Evolutionary conservation across 495 filamentous ascomycete species (phyloP), one percentile per base, ranked within the genome.

Genomic region (Lindgomyces ingoldianus): DNA sequence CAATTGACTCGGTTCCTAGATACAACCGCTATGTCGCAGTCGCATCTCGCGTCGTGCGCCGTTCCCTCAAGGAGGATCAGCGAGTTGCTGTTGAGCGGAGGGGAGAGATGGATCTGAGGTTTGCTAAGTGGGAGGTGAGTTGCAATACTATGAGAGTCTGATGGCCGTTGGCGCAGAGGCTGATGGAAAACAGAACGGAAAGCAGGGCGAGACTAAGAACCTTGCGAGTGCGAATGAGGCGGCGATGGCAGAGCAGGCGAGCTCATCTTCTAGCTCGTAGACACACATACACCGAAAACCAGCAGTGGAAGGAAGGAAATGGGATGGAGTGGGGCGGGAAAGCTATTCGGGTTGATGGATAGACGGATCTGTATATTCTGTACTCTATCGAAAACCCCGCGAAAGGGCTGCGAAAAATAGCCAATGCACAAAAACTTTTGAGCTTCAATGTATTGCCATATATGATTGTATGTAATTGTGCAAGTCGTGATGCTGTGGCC

Each of bases 81-180:
- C 84, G 94, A 77, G 75, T 96, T 57, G 76, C 78, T 67, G 91
- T 94, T 46, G 94, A 98, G 86, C 87, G 90, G 72, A 87, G 95
- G 77, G 92, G 91, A 63, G 85, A 89, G 77, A 88, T 87, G 83
- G 93, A 98, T 41, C 79, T 99, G 62, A 87, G 87, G 80, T 96
- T 96, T 72, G 87, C 93, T 59, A 96, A 95, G 84, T 99, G 94
- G 94, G 83, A 90, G 85, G 94, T 99, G 74, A 85, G 90, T 87
- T n/a, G 39, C 10, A 47, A 41, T 33, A 14, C 1, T 25, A 56
- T n/a, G 52, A 41, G 58, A 39, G 6, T 39, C 14, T 6, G 57
- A 68, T 48, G 62, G 10, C 60, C 53, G 49, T 68, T 59, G 60
- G 63, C 18, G 12, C 45, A 33, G 25, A 21, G 56, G 56, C 63